Base-by-base conservation (phyloP, 345 rosid species). In the Rhizophora mangle region DNA sequence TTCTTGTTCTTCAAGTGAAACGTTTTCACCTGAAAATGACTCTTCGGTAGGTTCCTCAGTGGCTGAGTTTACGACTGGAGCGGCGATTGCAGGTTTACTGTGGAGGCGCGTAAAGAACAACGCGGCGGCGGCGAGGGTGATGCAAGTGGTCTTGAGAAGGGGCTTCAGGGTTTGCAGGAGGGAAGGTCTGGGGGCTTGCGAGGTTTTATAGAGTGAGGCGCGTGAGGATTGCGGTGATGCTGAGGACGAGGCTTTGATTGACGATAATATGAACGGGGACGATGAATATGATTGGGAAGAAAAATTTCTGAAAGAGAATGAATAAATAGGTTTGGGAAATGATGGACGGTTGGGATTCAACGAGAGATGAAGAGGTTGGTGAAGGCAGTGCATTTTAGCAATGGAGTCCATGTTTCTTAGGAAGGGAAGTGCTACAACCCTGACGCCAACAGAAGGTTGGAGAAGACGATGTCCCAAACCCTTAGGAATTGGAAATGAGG, bases 121-220 rank as follows among this genome's bases (percentile, higher is more conserved):
- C 0, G 88, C 89, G 36, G 92, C 91, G 1, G 89, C 83, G 24
- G 83, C 65, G 51, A 88, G 27, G 68, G 89, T 68, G 78, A 90
- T 65, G 86, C 81, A 83, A 39, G 89, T 68, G 67, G 92, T 65
- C 78, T 77, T 89, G 43, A 93, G 76, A 64, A 74, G 0, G 22
- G 81, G 77, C 34, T 69, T 69, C 13, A 84, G 77, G 63, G 83
- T 64, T 69, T 76, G 64, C 27, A 60, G 56, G 30, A 62, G 65
- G 3, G 64, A 74, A 13, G 77, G 68, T 19, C 55, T 64, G 56
- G 72, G 82, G 63, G 1, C 73, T 68, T 1, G 82, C 34, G 13
- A 43, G 64, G 7, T 56, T 24, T 29, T 43, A 43, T 43, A 13
- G 49, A 13, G 49, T 43, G 18, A 2, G 49, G 49, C 19, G 72